Base-by-base conservation (phyloP, 768 basidiomycete genomes). In the Paxillus involutus region DNA sequence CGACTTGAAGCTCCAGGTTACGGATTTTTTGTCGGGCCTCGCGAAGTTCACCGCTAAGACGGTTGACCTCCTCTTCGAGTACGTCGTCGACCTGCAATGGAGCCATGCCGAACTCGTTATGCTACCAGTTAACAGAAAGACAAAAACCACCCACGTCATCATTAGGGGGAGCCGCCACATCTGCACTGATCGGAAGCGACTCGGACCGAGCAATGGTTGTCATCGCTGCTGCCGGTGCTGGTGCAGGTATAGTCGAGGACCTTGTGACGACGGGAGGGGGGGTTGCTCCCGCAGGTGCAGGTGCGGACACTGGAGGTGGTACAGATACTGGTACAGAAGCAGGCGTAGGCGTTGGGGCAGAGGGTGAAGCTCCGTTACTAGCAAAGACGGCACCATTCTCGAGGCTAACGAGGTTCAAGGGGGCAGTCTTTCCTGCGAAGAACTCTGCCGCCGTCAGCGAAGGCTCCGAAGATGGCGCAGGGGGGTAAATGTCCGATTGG, bases 401-500 rank as follows among this genome's bases (percentile, higher is more conserved):
- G 48, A 98, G 83, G 68, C 81, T 84, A 58, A 97, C 81, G 21
- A 94, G 76, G 56, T 94, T 91, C 10, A 85, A 80, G n/a, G 84
- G 71, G 3, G 86, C 82, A 11, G 78, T 79, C 74, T 95, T 96
- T 45, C 94, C 94, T 11, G 79, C 73, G 74, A 98, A 93, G 77
- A 91, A 98, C 61, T 97, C 93, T 55, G 83, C 77, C 9, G 95
- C 89, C 17, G 82, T 77, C 45, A 95, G 80, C 6, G 91, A 83
- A 14, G 94, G 82, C 63, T 95, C 89, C 52, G 79, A 70, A 5
- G 93, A 91, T 0, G 85, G 85, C 1, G 94, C 96, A 9, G 92
- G 91, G 5, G 97, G 96, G 79, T 84, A 98, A 70, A 98, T 96
- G 71, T 98, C 96, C 13, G 93, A 86, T 71, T 98, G 96, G 91